A percentile compares a stretch with the other conserved stretches of the same genome.
Conservation (phyloP, 371 early-diverging fungal species). For the Mucor mucedo region DNA sequence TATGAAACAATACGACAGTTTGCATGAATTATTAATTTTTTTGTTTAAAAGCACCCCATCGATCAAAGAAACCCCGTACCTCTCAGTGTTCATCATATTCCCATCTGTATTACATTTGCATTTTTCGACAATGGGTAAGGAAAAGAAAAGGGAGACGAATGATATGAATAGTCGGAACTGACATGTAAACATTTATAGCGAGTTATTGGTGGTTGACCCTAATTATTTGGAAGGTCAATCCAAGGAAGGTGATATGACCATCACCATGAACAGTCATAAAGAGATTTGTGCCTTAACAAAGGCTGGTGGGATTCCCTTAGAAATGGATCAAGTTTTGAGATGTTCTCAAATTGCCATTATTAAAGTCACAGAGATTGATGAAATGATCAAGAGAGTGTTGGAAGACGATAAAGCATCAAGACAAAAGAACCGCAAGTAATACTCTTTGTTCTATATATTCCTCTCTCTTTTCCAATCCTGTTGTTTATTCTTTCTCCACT, state of each 20-base stretch:
- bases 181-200: slow-evolving; percentile 44
- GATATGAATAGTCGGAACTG: not conserved
- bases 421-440: slow-evolving; percentile 1
- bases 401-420: slow-evolving; percentile 51
- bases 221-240: slow-evolving; percentile 83
- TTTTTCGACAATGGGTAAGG: slow-evolving; percentile 84
- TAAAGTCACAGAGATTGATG: slow-evolving; percentile 77
- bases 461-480: too few species aligned
- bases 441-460: too few species aligned
- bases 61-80: slow-evolving; percentile 92
- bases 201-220: slow-evolving; percentile 85
- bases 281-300: slow-evolving; percentile 92
- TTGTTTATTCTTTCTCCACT: too few species aligned
- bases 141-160: not conserved
- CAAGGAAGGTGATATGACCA: slow-evolving; percentile 80
- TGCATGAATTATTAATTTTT: not conserved
- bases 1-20: not conserved
- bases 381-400: slow-evolving; percentile 67
- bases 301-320: slow-evolving; percentile 87
- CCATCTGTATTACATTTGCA: slow-evolving; percentile 90
- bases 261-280: slow-evolving; percentile 88
- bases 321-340: slow-evolving; percentile 68
- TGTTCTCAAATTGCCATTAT: slow-evolving; percentile 79
- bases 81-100: slow-evolving; percentile 92
- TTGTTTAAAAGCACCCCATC: slow-evolving; percentile 70